Evolutionary conservation across 2,329 filamentous ascomycete species (phyloP).

Genomic region (Pseudonectria buxi): DNA sequence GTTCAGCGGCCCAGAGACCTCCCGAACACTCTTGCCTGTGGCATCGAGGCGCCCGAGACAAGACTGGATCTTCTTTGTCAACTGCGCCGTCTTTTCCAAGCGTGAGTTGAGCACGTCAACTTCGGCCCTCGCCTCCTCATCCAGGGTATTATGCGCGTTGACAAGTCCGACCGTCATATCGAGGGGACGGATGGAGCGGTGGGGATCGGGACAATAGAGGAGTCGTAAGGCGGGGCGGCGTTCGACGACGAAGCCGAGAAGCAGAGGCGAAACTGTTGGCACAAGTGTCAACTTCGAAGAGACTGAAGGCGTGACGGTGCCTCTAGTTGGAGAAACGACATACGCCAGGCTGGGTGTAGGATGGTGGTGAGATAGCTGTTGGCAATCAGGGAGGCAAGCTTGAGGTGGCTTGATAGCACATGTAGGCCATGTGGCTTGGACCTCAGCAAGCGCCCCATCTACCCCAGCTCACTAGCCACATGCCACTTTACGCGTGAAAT

Average conservation of each 20-base stretch:
- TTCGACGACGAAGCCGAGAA: background rate
- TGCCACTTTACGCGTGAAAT: slow-evolving; percentile 22
- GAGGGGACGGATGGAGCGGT: background rate
- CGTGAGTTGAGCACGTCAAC: slow-evolving; percentile 65
- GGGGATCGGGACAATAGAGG: background rate
- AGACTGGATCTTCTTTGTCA: slow-evolving; percentile 93
- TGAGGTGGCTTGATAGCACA: too few relatives aligned
- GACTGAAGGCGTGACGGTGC: too few relatives aligned
- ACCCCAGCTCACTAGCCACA: background rate
- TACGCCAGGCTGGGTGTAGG: too few relatives aligned
- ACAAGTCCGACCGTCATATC: slow-evolving; percentile 46
- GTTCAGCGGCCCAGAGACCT: slow-evolving; percentile 87
- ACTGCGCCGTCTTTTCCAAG: slow-evolving; percentile 83
- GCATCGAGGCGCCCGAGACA: slow-evolving; percentile 77
- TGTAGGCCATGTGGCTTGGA: too few relatives aligned
- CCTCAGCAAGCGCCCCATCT: background rate
- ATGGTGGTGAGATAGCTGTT: too few relatives aligned
- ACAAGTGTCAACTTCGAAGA: too few relatives aligned
- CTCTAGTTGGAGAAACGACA: too few relatives aligned
- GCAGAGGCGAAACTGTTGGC: background rate
- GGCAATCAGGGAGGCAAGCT: too few relatives aligned
- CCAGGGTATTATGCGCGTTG: slow-evolving; percentile 43
- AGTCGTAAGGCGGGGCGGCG: background rate
- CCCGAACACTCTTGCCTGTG: slow-evolving; percentile 83
- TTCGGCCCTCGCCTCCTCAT: slow-evolving; percentile 63